These are phyloP conservation scores for Neurospora sp. DNA, from an alignment of 495 filamentous ascomycete species.

Conservation along the genomic window DNA sequence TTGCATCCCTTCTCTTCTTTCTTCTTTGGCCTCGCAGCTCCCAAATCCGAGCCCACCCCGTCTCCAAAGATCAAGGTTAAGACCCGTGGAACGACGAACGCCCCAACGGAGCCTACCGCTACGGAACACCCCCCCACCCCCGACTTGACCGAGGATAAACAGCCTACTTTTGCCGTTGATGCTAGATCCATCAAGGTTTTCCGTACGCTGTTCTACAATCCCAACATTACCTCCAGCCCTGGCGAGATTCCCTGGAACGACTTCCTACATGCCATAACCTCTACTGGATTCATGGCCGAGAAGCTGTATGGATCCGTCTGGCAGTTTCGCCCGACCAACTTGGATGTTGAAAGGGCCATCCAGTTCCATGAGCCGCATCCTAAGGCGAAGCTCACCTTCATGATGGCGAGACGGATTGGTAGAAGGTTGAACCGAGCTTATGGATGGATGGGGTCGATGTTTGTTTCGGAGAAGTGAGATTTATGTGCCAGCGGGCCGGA, in stretches of 20 bases:
- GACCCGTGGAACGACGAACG: conserved; percentile 23
- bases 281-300: conserved; percentile 32
- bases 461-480: conserved; percentile 2
- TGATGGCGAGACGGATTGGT: conserved; percentile 6
- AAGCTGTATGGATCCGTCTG: conserved; percentile 47
- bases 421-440: conserved; percentile 8
- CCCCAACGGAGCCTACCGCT: neutral
- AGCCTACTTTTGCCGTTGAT: conserved; percentile 30
- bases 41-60: neutral
- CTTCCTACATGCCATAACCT: conserved; percentile 42
- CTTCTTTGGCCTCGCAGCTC: neutral
- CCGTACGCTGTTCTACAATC: conserved; percentile 15
- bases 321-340: conserved; percentile 33
- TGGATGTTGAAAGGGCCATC: conserved; percentile 29
- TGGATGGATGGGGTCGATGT: conserved; percentile 11
- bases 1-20: conserved; percentile 12
- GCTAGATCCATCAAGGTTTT: conserved; percentile 25
- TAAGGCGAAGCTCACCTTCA: neutral
- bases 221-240: conserved; percentile 4
- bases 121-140: neutral
- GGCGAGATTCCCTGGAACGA: conserved; percentile 42
- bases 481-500: no score
- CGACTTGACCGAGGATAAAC: neutral
- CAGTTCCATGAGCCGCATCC: conserved; percentile 44
- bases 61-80: conserved; percentile 27